A percentile compares a stretch with the other conserved stretches of the same genome.
Evolutionary conservation across 768 basidiomycete genomes (phyloP).

Genomic region (Lepiota brunneoincarnata): DNA sequence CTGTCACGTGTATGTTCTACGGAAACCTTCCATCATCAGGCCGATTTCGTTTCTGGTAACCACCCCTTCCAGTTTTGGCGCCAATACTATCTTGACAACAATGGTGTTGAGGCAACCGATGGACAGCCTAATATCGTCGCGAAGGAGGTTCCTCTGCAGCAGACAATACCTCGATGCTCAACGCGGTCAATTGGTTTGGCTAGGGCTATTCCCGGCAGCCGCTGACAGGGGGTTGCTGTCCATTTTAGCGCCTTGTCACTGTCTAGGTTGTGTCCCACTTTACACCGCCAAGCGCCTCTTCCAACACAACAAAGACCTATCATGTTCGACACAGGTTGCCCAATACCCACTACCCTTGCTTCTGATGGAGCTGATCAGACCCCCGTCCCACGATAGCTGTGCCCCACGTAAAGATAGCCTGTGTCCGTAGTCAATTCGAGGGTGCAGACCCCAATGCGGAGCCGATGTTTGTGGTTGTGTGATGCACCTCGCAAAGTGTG

Average conservation of each 20-base stretch:
- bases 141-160: neutral
- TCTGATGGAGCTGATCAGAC: neutral
- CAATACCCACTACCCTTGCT: neutral
- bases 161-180: neutral
- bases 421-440: neutral
- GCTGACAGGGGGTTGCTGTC: neutral
- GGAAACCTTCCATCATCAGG: slow-evolving; percentile 18
- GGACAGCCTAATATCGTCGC: neutral
- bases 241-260: slow-evolving; percentile 4
- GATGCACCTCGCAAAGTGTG: neutral
- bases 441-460: neutral
- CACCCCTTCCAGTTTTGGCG: neutral
- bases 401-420: slow-evolving; percentile 6
- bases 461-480: slow-evolving; percentile 7
- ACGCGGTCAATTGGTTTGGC: neutral
- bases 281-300: neutral
- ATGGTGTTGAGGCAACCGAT: neutral
- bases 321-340: slow-evolving; percentile 4
- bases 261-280: neutral
- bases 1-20: slow-evolving; percentile 23
- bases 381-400: slow-evolving; percentile 1
- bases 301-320: neutral
- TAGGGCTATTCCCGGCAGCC: neutral
- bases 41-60: neutral
- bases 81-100: neutral